phyloP scores from a whole-genome alignment of 2,329 filamentous ascomycete species.

The Ciborinia camelliae region DNA sequence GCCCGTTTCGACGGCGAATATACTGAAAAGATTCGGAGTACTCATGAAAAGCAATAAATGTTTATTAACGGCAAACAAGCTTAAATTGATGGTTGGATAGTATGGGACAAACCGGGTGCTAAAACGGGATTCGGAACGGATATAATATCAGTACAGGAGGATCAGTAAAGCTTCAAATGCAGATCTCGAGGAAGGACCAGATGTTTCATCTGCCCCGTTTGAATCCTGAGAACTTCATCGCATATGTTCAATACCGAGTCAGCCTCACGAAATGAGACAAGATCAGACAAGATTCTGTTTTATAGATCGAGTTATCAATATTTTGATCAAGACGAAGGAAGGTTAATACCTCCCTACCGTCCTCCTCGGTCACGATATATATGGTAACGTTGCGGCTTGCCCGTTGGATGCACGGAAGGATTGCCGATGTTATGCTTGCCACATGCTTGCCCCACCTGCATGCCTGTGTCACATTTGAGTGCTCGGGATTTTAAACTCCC shows the following conservation, averaged over 20 bases:
- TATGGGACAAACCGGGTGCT: neutral
- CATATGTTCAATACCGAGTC: slow-evolving; percentile 4
- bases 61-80: neutral
- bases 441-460: neutral
- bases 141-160: neutral
- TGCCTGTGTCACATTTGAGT: too few relatives aligned
- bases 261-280: slow-evolving; percentile 15
- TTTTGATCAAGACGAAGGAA: slow-evolving; percentile 1
- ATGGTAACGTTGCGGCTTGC: neutral
- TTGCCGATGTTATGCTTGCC: neutral
- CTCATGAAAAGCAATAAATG: neutral
- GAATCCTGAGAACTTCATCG: neutral
- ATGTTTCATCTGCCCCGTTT: neutral
- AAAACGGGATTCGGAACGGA: neutral
- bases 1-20: neutral
- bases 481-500: neutral
- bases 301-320: neutral
- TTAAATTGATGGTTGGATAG: neutral
- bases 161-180: neutral
- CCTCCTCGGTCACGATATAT: too few relatives aligned
- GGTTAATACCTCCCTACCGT: neutral
- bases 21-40: neutral
- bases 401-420: slow-evolving; percentile 5
- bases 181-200: neutral
- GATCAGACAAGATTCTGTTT: neutral